A percentile compares a stretch with the other conserved stretches of the same genome.
Evolutionary conservation across 768 basidiomycete genomes (phyloP).

Genomic region (Macrolepiota fuliginosa): DNA sequence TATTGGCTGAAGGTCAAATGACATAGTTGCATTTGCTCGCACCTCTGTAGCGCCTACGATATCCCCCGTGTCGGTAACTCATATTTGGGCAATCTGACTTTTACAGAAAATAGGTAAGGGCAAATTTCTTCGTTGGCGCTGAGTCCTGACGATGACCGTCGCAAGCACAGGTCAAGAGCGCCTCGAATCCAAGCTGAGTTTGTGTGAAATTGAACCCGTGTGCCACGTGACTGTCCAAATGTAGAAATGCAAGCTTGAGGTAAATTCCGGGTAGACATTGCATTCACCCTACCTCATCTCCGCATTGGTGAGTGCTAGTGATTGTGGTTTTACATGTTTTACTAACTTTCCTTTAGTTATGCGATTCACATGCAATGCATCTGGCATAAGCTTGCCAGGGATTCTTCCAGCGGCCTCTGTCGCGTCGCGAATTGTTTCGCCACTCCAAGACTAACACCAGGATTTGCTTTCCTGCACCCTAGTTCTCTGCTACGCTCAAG

Average conservation of each 20-base stretch:
- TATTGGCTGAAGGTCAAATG: not conserved
- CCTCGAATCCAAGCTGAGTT: not conserved
- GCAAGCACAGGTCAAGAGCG: not conserved
- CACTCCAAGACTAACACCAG: not conserved
- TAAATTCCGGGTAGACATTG: not conserved
- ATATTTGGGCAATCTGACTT: slow-evolving; percentile 4
- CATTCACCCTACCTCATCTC: not conserved
- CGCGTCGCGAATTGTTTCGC: slow-evolving; percentile 15
- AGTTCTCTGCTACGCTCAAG: not conserved
- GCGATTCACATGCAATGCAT: slow-evolving; percentile 73
- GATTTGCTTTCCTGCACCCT: not conserved
- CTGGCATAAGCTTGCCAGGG: slow-evolving; percentile 52
- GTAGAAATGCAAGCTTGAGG: not conserved
- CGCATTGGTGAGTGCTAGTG: slow-evolving; percentile 1
- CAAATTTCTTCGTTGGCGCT: slow-evolving; percentile 9
- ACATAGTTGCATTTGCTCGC: not conserved
- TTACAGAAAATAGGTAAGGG: not conserved
- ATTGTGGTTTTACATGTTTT: not conserved
- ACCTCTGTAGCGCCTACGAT: slow-evolving; percentile 15
- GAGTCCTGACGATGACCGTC: slow-evolving; percentile 3
- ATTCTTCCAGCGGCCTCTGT: slow-evolving; percentile 19
- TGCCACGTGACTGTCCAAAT: not conserved
- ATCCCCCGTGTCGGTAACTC: slow-evolving; percentile 12
- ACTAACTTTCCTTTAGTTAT: slow-evolving; percentile 37
- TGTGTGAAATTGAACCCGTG: not conserved